These are phyloP conservation scores for Ophiostoma quercus DNA, from an alignment of 2,329 filamentous ascomycete genomes.

Conservation along the genomic window DNA sequence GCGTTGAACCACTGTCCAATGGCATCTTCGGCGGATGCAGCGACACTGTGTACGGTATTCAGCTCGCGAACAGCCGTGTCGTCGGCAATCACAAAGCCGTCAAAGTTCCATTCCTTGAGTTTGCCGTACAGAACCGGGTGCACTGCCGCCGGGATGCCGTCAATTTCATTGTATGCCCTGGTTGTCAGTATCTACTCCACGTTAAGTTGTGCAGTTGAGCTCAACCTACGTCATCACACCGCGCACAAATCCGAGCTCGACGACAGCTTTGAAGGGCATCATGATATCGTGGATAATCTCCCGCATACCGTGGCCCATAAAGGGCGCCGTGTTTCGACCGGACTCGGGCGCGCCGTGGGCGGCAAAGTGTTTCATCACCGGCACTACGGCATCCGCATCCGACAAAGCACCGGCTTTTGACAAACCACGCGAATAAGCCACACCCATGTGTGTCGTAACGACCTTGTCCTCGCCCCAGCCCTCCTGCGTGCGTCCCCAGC, in stretches of 20 bases:
- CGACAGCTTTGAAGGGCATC: conserved; percentile 16
- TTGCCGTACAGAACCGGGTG: conserved; percentile 14
- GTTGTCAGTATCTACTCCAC: background rate
- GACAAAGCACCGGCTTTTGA: conserved; percentile 10
- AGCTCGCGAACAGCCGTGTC: conserved; percentile 18
- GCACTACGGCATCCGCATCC: conserved; percentile 15
- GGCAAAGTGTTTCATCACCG: conserved; percentile 19
- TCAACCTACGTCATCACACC: conserved; percentile 15
- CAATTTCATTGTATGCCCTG: conserved; percentile 17
- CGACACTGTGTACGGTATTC: conserved; percentile 10
- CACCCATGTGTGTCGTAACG: conserved; percentile 16
- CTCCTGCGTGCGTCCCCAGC: conserved; percentile 17
- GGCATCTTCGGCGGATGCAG: background rate
- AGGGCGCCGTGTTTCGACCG: conserved; percentile 17
- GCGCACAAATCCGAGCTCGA: conserved; percentile 16
- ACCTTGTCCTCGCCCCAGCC: conserved; percentile 20
- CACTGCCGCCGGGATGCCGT: conserved; percentile 18
- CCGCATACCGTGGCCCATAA: conserved; percentile 3
- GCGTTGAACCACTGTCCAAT: conserved; percentile 19
- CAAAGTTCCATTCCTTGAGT: conserved; percentile 12
- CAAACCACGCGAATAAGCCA: conserved; percentile 1
- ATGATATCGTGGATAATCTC: conserved; percentile 12
- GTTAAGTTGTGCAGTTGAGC: background rate
- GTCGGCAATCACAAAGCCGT: conserved; percentile 17
- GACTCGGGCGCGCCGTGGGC: conserved; percentile 14